phyloP scores from a whole-genome alignment of 2,329 filamentous ascomycete genomes.

The Emergomyces orientalis region DNA sequence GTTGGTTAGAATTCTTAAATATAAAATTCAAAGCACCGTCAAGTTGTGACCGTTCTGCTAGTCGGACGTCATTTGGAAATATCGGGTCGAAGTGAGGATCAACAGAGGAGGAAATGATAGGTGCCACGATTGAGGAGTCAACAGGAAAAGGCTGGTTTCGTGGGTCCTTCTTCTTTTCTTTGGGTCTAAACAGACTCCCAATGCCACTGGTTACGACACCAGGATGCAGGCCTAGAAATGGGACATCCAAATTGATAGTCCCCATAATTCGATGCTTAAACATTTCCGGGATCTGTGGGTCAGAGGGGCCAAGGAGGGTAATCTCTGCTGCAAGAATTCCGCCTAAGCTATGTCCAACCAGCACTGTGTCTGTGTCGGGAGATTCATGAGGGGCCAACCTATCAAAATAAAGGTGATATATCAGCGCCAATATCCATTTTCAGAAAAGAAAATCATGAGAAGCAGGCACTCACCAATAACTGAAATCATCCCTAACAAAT shows the following conservation, averaged over 20 bases:
- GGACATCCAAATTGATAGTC: constrained; percentile 72
- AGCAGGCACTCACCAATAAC: constrained; percentile 50
- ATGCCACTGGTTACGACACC: constrained; percentile 77
- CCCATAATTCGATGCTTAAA: constrained; percentile 71
- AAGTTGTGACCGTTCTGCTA: constrained; percentile 57
- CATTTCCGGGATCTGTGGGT: constrained; percentile 22
- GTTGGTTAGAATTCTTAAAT: constrained; percentile 66
- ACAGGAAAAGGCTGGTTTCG: constrained; percentile 12
- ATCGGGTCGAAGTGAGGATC: constrained; percentile 63
- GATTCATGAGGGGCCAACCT: constrained; percentile 69
- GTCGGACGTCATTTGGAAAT: constrained; percentile 63
- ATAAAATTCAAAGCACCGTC: constrained; percentile 63
- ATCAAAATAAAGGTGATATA: constrained; percentile 1
- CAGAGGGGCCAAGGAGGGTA: constrained; percentile 46
- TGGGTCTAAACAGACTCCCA: constrained; percentile 59
- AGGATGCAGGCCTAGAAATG: constrained; percentile 80
- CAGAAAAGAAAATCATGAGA: neutral
- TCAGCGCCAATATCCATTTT: neutral
- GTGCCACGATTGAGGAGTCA: constrained; percentile 9
- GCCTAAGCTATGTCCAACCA: constrained; percentile 85
- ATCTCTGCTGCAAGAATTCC: constrained; percentile 75
- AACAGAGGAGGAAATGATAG: constrained; percentile 18
- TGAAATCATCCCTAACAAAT: constrained; percentile 73
- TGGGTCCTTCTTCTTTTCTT: constrained; percentile 22
- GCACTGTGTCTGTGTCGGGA: constrained; percentile 63